phyloP scores from a whole-genome alignment of 2,329 filamentous ascomycete genomes.

The Clarireedia hainanense region DNA sequence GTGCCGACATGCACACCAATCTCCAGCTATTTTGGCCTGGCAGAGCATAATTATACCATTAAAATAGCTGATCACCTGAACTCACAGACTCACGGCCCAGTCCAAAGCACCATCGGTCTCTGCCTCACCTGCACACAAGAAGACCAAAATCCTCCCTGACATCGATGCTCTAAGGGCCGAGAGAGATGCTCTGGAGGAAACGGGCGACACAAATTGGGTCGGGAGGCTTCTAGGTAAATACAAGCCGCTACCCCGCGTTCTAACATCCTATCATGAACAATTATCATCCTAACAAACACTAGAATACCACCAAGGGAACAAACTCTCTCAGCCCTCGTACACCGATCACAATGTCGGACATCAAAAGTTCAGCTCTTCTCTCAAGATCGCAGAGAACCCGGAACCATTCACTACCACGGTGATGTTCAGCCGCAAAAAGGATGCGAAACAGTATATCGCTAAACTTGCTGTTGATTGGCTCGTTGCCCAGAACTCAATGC shows the following conservation, averaged over 20 bases:
- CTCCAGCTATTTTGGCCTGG: not conserved
- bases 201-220: constrained; percentile 27
- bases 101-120: not conserved
- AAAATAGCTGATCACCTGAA: not conserved
- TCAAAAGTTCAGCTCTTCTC: not conserved
- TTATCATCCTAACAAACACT: not conserved
- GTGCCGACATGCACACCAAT: too few species aligned
- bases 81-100: not conserved
- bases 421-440: constrained; percentile 20
- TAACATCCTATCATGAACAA: not conserved
- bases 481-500: constrained; percentile 24
- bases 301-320: constrained; percentile 24
- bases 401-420: not conserved
- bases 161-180: constrained; percentile 10
- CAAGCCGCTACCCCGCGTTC: not conserved
- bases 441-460: constrained; percentile 26
- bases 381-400: not conserved
- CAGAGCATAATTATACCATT: too few species aligned
- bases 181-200: constrained; percentile 13
- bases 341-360: not conserved
- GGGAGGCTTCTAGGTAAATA: constrained; percentile 22
- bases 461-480: constrained; percentile 29
- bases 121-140: constrained; percentile 6
- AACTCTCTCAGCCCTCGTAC: not conserved
- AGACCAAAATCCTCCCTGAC: constrained; percentile 12